phyloP scores from a whole-genome alignment of 805 yeast genomes.

The Hanseniaspora thailandica region DNA sequence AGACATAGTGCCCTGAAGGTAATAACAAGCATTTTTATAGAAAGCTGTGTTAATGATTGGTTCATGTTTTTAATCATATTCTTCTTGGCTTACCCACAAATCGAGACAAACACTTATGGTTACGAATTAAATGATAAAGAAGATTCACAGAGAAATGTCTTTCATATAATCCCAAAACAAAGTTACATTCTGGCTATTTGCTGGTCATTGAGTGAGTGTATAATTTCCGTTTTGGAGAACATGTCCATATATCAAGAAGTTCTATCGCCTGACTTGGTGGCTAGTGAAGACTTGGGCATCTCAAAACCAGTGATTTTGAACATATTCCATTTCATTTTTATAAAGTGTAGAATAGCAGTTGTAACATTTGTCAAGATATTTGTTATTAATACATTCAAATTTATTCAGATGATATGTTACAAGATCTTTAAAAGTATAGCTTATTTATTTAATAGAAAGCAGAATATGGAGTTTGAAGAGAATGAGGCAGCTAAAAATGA shows the following conservation, averaged over 20 bases:
- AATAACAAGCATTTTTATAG: constrained; percentile 25
- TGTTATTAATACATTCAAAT: background rate
- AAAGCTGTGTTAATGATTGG: constrained; percentile 29
- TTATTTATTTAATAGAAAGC: background rate
- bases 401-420: background rate
- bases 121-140: background rate
- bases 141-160: constrained; percentile 18
- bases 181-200: constrained; percentile 31
- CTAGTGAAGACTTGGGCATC: constrained; percentile 1
- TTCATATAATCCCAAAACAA: constrained; percentile 35
- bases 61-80: constrained; percentile 29
- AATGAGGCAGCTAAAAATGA: background rate
- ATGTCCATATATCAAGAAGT: constrained; percentile 24
- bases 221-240: constrained; percentile 23
- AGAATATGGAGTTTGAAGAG: background rate
- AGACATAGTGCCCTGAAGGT: constrained; percentile 19
- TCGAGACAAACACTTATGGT: constrained; percentile 11
- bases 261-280: constrained; percentile 4
- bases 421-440: background rate
- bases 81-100: constrained; percentile 33
- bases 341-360: background rate
- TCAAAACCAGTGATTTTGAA: background rate
- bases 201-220: constrained; percentile 30
- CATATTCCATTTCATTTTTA: background rate
- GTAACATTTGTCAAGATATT: background rate